Evolutionary conservation across 1,284 basidiomycete species (phyloP).

Genomic region (Malassezia psittaci): DNA sequence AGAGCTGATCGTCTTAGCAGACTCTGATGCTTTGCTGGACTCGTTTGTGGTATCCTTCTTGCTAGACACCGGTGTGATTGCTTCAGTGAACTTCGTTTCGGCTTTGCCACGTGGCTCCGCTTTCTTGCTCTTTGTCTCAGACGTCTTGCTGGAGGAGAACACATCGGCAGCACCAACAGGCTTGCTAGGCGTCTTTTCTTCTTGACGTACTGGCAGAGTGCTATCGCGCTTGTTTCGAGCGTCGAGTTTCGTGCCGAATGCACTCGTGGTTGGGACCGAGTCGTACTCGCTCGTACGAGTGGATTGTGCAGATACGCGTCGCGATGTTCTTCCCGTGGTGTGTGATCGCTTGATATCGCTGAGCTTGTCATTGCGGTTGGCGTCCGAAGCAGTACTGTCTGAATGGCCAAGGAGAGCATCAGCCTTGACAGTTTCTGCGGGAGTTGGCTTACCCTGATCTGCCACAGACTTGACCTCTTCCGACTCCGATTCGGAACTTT

Average conservation of each 20-base stretch:
- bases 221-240: neutral
- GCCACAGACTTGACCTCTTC: neutral
- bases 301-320: neutral
- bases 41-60: neutral
- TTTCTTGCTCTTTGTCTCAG: neutral
- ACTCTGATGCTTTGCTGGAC: neutral
- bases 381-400: neutral
- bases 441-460: neutral
- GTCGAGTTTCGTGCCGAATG: neutral
- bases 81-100: constrained; percentile 7
- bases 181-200: neutral
- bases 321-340: neutral
- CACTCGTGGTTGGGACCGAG: neutral
- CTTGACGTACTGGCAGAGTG: neutral
- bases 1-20: constrained; percentile 2
- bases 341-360: neutral
- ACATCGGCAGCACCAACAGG: neutral
- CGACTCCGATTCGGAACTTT: neutral
- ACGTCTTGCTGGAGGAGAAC: neutral
- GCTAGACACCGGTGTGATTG: neutral
- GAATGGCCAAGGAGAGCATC: neutral
- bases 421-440: neutral
- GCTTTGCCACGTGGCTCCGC: neutral
- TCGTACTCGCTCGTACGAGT: neutral
- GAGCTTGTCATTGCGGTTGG: neutral